Evolutionary conservation across 129 eudicot species (phyloP).

Genomic region (carrot (Daucus carota)): DH1_v3.0 NC_030389.2:2590001-2590500

Average conservation of each 20-base stretch:
- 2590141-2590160: not conserved
- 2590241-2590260: constrained; percentile 45
- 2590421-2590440: not conserved
- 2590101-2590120: not conserved
- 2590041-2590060: constrained; percentile 50
- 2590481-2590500: not conserved
- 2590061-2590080: not conserved
- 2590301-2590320: constrained; percentile 60
- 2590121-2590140: not conserved
- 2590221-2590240: constrained; percentile 37
- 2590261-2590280: constrained; percentile 52
- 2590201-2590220: constrained; percentile 36
- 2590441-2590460: not conserved
- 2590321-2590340: constrained; percentile 37
- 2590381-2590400: not conserved
- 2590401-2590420: not conserved
- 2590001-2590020: constrained; percentile 80
- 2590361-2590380: not conserved
- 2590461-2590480: not conserved
- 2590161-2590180: constrained; percentile 33
- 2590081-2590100: not conserved
- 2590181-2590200: constrained; percentile 37
- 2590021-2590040: constrained; percentile 50
- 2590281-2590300: constrained; percentile 61
- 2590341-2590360: not conserved